These are phyloP conservation scores for Metschnikowia cubensis DNA, from an alignment of 805 yeast genomes.

Conservation along the genomic window DNA sequence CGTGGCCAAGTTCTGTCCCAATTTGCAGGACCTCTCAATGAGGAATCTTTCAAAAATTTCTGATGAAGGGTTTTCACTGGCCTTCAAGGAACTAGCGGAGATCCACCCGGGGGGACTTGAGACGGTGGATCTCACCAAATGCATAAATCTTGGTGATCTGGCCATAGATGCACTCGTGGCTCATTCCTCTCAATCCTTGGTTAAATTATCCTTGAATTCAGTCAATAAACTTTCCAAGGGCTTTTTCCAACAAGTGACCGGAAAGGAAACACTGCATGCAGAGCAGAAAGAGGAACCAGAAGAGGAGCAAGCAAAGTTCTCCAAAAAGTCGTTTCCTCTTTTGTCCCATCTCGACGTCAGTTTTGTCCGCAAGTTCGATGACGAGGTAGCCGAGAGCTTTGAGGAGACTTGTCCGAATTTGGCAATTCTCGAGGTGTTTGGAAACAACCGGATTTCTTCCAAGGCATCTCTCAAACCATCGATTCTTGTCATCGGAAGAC, in stretches of 20 bases:
- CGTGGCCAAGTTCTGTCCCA: conserved; percentile 51
- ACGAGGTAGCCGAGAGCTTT: conserved; percentile 55
- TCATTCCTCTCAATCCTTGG: conserved; percentile 64
- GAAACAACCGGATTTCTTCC: conserved; percentile 64
- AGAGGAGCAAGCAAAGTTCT: conserved; percentile 17
- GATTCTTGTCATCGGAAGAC: conserved; percentile 68
- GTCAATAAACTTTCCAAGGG: conserved; percentile 51
- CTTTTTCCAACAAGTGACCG: conserved; percentile 39
- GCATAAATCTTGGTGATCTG: conserved; percentile 59
- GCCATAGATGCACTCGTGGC: conserved; percentile 56
- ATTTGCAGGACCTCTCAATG: conserved; percentile 56
- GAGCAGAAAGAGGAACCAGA: background rate
- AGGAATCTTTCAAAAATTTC: conserved; percentile 60
- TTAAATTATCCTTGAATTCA: conserved; percentile 71
- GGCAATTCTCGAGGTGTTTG: conserved; percentile 72
- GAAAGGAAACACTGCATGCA: no score
- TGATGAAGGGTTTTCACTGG: conserved; percentile 56
- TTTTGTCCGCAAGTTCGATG: conserved; percentile 73
- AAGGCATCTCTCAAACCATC: conserved; percentile 50
- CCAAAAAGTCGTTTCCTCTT: conserved; percentile 43
- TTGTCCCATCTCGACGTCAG: conserved; percentile 72
- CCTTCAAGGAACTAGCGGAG: conserved; percentile 53
- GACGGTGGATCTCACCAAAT: conserved; percentile 59
- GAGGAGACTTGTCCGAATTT: conserved; percentile 59
- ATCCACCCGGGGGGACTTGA: conserved; percentile 54